Evolutionary conservation across 129 eudicot species (phyloP).

Genomic region (Flaveria robusta): DNA sequence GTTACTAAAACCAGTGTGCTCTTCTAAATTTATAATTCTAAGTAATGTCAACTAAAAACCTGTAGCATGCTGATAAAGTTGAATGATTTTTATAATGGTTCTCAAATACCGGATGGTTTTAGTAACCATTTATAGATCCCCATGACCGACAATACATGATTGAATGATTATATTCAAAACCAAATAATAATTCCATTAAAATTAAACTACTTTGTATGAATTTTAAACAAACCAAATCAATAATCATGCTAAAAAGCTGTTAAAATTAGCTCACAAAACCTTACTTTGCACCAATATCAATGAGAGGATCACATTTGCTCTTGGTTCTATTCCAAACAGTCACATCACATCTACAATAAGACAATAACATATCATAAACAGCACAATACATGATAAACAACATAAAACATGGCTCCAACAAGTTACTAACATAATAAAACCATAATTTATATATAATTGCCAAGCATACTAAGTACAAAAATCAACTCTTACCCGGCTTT

Average conservation of each 20-base stretch:
- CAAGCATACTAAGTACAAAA: constrained; percentile 16
- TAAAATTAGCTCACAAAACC: constrained; percentile 27
- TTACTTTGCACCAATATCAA: constrained; percentile 93
- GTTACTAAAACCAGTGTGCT: background rate
- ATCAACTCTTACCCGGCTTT: constrained; percentile 70
- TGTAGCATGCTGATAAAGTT: background rate
- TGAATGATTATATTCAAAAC: background rate
- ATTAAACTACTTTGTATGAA: background rate
- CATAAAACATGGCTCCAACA: constrained; percentile 14
- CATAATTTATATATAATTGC: background rate
- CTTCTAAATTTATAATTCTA: background rate
- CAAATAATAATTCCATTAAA: background rate
- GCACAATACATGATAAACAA: background rate
- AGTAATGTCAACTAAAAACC: background rate
- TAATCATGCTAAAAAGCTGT: constrained; percentile 1
- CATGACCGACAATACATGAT: background rate
- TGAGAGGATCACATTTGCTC: constrained; percentile 95
- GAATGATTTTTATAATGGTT: background rate
- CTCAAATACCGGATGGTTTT: background rate
- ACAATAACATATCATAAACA: constrained; percentile 20
- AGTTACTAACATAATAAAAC: background rate
- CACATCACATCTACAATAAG: constrained; percentile 78
- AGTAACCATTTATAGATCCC: background rate
- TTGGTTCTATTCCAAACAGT: constrained; percentile 98
- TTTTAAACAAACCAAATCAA: background rate